phyloP scores from a whole-genome alignment of 192 early-diverging fungal genomes.

The Dissophora globulifera region DNA sequence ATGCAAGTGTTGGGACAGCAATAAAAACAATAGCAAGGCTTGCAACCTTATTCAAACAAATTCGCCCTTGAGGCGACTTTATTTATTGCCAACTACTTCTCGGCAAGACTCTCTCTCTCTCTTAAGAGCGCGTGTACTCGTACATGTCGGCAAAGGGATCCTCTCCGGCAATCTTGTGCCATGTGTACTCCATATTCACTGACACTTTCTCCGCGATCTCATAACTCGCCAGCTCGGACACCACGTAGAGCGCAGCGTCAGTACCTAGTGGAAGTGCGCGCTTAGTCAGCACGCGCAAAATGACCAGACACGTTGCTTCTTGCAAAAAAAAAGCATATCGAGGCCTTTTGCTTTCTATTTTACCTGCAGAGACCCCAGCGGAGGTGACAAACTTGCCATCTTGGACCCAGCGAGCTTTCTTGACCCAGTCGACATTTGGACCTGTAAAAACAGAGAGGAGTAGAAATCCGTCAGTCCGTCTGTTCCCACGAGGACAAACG shows the following conservation, averaged over 20 bases:
- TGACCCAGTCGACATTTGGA: constrained; percentile 60
- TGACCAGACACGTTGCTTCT: no score
- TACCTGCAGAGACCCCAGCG: constrained; percentile 58
- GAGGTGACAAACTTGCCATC: constrained; percentile 60
- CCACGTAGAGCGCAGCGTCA: constrained; percentile 37
- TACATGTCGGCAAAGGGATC: constrained; percentile 51
- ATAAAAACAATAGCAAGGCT: no score
- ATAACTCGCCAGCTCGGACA: constrained; percentile 21
- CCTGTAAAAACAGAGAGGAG: constrained; percentile 6
- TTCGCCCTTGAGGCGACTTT: no score
- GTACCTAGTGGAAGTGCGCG: constrained; percentile 11
- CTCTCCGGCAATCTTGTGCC: constrained; percentile 31
- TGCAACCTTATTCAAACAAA: no score
- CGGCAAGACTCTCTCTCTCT: neutral
- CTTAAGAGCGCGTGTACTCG: constrained; percentile 36
- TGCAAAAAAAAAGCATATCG: no score
- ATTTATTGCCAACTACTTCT: neutral
- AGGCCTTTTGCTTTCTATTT: neutral
- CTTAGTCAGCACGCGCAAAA: no score
- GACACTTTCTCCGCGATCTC: constrained; percentile 25
- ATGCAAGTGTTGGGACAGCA: neutral
- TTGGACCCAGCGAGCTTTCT: constrained; percentile 61
- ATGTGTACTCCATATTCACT: constrained; percentile 39
- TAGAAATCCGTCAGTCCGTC: neutral
- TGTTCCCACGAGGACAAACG: neutral